Evolutionary conservation across 1,139 yeast genomes (phyloP), one percentile per base, ranked within the genome.

Genomic region (Geotrichum cucujoidarum): DNA sequence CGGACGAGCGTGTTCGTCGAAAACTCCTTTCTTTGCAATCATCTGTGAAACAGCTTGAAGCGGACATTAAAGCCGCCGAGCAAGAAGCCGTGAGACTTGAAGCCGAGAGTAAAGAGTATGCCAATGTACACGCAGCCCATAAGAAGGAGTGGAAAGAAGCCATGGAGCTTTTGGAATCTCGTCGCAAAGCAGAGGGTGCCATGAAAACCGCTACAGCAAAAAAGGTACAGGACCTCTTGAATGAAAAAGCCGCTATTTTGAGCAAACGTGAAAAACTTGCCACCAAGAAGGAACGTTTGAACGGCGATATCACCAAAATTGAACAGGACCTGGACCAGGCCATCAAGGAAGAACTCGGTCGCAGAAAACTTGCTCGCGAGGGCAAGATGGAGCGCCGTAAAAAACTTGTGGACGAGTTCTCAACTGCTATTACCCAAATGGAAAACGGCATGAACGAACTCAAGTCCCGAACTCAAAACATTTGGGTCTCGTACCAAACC

Each of bases 381-480:
- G 48, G 47, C 31, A 53, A 55, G 21, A 48, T 53, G 22, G 46
- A 48, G 33, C 53, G 61, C 7, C 45, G 62, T 17, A 50, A 37
- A 20, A 50, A 53, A n/a, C 52, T 63, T 33, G 61, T 59, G 46
- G 61, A 57, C 6, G 70, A 66, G 55, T 66, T 66, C 49, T 60
- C 68, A 22, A 55, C 55, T 29, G 63, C 68, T 5, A 65, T 66
- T 37, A 55, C 60, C 14, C 62, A 64, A 49, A 62, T 66, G 63
- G 69, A 65, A 41, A 55, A 57, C 20, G 63, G 65, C 1, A 62
- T 61, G 17, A 60, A 55, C 36, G 62, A 62, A 27, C 57, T 58
- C 4, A 49, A 47, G 34, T 52, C 48, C 16, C 53, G 52, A 35
- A 58, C 60, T 2, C 37, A 43, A 7, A 37, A 40, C 17, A 34